Base-by-base conservation (phyloP, 106 monocot species). In the Xerophyta viscosa region DNA sequence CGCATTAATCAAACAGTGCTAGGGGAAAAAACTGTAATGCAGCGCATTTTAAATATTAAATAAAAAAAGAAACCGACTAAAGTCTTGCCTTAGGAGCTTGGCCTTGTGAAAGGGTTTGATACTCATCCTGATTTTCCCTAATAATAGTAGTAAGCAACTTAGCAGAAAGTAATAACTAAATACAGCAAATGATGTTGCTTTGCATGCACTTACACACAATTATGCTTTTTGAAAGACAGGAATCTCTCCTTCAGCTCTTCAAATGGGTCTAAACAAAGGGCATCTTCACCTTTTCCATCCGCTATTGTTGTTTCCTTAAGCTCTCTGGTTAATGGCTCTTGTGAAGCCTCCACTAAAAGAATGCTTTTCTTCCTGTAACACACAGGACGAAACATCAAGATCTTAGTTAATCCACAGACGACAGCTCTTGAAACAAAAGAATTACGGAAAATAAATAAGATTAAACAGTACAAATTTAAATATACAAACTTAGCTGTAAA, bases 81-180 rank as follows among this genome's bases (percentile, higher is more conserved):
- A n/a, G 19, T 14, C 3, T 50, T 54, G 85, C 96, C 88, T 96
- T 96, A 4, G 96, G 96, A 55, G 74, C 42, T 68, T 96, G 96
- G 37, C 24, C 76, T 52, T 89, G 24, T 36, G 96, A 69, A 58
- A 96, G 96, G 45, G 63, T 85, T 62, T 77, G 57, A 66, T 76
- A 96, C n/a, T 79, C 71, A 58, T 44, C 56, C 50, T 51, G 54
- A 71, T 96, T 79, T 29, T 66, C 81, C 78, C 96, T 96, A 73
- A 56, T 60, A 24, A 78, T 67, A n/a, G 18, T 20, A 66, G 26
- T 58, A 29, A 6, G 29, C 24, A 46, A 48, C 67, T 48, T 66
- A 31, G 27, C n/a, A n/a, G 29, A 41, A 13, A 30, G 61, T 25
- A n/a, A 7, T 20, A 28, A 54, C 21, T 17, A 39, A 7, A 51